Evolutionary conservation across 257 asterid genomes (phyloP).

Genomic region (Osmanthus fragrans): DNA sequence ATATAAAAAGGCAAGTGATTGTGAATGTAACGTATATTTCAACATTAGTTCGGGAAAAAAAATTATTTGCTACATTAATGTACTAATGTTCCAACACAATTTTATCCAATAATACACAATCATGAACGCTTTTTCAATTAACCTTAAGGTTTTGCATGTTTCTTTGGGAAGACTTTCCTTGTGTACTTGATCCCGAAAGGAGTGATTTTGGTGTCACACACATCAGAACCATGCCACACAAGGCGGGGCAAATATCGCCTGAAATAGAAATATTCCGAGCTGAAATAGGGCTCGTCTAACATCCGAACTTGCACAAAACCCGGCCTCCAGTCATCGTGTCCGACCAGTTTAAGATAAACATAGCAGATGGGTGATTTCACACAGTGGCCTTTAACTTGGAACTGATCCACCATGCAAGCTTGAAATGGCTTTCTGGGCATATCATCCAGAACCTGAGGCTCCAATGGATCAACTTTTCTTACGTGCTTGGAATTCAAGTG

Average conservation of each 20-base stretch:
- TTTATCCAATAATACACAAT: not conserved
- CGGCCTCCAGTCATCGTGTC: slow-evolving; percentile 50
- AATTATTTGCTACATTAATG: too few relatives aligned
- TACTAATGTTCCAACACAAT: not conserved
- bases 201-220: slow-evolving; percentile 40
- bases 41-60: too few relatives aligned
- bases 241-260: slow-evolving; percentile 51
- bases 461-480: slow-evolving; percentile 49
- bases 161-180: slow-evolving; percentile 32
- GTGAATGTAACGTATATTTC: too few relatives aligned
- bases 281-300: slow-evolving; percentile 24
- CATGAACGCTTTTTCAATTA: too few relatives aligned
- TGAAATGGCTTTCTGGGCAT: slow-evolving; percentile 50
- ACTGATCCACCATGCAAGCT: slow-evolving; percentile 45
- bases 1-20: too few relatives aligned
- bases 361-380: slow-evolving; percentile 45
- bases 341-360: slow-evolving; percentile 38
- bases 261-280: slow-evolving; percentile 41
- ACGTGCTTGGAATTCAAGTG: slow-evolving; percentile 45
- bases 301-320: slow-evolving; percentile 40
- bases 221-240: slow-evolving; percentile 44
- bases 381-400: slow-evolving; percentile 39
- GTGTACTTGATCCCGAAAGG: slow-evolving; percentile 40
- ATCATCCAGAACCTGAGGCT: slow-evolving; percentile 48
- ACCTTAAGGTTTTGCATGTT: not conserved